Evolutionary conservation across 768 basidiomycete genomes (phyloP).

Genomic region (Candolleomyces aberdarensis): DNA sequence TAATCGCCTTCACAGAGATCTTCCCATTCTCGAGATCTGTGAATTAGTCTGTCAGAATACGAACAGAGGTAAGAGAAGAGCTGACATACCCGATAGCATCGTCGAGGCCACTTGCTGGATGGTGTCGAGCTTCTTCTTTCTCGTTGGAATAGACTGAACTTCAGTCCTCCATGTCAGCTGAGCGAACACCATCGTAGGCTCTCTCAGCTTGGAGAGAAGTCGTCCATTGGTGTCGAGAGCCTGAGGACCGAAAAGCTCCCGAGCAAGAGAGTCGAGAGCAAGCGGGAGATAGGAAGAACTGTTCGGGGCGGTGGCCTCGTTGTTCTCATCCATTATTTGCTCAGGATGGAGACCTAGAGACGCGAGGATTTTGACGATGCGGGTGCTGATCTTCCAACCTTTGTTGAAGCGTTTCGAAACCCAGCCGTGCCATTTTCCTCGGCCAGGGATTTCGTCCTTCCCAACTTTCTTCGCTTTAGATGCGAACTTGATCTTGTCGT

Average conservation of each 20-base stretch:
- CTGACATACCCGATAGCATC: background rate
- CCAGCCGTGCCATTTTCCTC: background rate
- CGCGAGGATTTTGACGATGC: background rate
- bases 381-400: background rate
- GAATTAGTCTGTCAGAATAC: background rate
- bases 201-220: background rate
- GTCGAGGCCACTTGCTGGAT: background rate
- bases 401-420: background rate
- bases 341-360: background rate
- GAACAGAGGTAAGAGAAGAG: background rate
- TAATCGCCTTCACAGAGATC: background rate
- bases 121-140: background rate
- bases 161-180: background rate
- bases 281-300: background rate
- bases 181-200: background rate
- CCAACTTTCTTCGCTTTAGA: background rate
- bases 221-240: background rate
- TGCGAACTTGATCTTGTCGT: slow-evolving; percentile 11
- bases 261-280: background rate
- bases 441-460: slow-evolving; percentile 12
- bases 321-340: background rate
- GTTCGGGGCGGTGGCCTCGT: background rate
- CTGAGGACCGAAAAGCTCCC: background rate
- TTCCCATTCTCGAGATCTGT: background rate
- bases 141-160: background rate